Percentiles rank a stretch among this genome's conserved stretches.
Evolutionary conservation across 1,284 basidiomycete species (phyloP).

Genomic region (Neotropicomus parvogracilis): DNA sequence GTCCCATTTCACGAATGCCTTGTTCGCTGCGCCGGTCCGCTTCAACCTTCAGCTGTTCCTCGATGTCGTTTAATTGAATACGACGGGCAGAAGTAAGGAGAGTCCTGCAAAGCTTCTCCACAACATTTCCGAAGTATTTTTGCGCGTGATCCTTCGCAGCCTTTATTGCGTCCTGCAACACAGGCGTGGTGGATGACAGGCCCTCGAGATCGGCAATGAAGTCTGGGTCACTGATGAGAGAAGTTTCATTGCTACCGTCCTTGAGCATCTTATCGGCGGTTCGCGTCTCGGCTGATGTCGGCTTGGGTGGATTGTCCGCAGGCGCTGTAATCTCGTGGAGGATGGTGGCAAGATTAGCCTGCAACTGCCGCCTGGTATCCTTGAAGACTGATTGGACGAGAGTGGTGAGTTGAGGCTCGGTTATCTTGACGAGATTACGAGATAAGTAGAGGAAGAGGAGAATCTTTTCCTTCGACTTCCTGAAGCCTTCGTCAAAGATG

Average conservation of each 20-base stretch:
- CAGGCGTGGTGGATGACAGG: constrained; percentile 12
- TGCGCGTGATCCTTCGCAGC: constrained; percentile 22
- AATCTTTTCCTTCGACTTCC: constrained; percentile 27
- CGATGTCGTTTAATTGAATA: constrained; percentile 27
- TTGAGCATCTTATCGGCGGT: constrained; percentile 24
- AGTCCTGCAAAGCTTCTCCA: constrained; percentile 24
- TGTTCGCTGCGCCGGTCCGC: constrained; percentile 18
- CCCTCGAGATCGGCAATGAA: constrained; percentile 32
- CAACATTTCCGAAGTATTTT: constrained; percentile 19
- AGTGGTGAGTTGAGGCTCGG: constrained; percentile 13
- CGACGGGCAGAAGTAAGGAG: constrained; percentile 11
- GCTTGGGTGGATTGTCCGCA: constrained; percentile 5
- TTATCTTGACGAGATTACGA: constrained; percentile 12
- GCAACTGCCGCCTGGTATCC: constrained; percentile 16
- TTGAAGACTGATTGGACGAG: constrained; percentile 17
- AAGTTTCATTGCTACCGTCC: constrained; percentile 19
- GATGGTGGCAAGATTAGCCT: constrained; percentile 14
- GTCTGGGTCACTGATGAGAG: constrained; percentile 25
- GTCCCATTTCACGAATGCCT: constrained; percentile 15
- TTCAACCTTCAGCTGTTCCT: constrained; percentile 23
- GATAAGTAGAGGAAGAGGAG: constrained; percentile 20
- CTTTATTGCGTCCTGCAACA: constrained; percentile 23
- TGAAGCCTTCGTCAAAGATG: constrained; percentile 20
- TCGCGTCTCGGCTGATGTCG: constrained; percentile 11
- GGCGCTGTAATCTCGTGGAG: constrained; percentile 12